Conservation (phyloP, 2,329 filamentous ascomycete species). For the Colletotrichum tofieldiae region DNA sequence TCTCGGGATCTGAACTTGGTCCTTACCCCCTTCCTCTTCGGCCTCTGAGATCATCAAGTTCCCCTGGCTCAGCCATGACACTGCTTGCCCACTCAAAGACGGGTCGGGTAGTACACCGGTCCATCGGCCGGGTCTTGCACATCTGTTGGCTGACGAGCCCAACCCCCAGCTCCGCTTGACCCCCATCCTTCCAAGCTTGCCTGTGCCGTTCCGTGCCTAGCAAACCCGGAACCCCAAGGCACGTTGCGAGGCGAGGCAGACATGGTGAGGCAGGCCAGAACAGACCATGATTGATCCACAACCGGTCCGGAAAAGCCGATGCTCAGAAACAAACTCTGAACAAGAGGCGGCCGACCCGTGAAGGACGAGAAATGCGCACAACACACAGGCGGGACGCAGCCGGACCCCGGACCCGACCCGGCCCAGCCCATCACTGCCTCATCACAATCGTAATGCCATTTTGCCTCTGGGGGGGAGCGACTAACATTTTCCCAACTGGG, state of each 20-base stretch:
- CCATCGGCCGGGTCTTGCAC: slow-evolving; percentile 18
- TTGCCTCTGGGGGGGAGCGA: slow-evolving; percentile 33
- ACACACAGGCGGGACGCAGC: not conserved
- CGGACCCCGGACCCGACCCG: not conserved
- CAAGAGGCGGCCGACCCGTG: slow-evolving; percentile 22
- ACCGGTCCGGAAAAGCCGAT: slow-evolving; percentile 33
- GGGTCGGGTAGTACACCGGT: slow-evolving; percentile 34
- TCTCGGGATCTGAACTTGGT: slow-evolving; percentile 40
- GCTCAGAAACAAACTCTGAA: slow-evolving; percentile 41
- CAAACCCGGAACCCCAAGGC: slow-evolving; percentile 8
- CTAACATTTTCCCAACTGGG: slow-evolving; percentile 34
- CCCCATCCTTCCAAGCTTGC: not conserved
- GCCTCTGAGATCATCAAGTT: slow-evolving; percentile 12
- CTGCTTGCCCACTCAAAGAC: not conserved
- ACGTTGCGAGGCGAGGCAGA: slow-evolving; percentile 11
- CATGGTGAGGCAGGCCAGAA: not conserved
- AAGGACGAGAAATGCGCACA: slow-evolving; percentile 5
- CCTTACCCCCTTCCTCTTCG: slow-evolving; percentile 1
- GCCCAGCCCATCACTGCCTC: not conserved
- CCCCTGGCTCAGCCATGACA: slow-evolving; percentile 1
- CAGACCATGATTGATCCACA: slow-evolving; percentile 24
- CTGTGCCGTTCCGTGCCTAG: slow-evolving; percentile 27
- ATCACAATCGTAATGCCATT: slow-evolving; percentile 27
- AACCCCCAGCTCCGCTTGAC: slow-evolving; percentile 11
- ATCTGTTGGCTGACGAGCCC: slow-evolving; percentile 15